Evolutionary conservation across 164 flowering plant genomes (phyloP), one percentile per base, ranked within the genome.

Genomic region (Stephania yunnanensis): DNA sequence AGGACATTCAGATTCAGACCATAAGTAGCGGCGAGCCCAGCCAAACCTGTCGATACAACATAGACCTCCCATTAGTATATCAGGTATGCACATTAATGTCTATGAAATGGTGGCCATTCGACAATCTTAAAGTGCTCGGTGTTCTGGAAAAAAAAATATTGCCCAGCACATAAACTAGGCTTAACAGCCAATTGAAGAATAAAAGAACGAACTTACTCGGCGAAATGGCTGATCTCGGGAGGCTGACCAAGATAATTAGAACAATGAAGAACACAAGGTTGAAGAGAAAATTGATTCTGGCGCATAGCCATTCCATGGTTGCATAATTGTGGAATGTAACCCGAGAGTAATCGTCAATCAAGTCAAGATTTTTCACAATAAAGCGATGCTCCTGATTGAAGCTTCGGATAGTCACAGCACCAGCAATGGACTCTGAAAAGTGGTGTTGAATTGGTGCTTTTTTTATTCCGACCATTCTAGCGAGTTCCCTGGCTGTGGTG

Each of bases 301-400:
- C 83, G 52, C 87, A 87, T 4, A 93, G 87, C 98, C 98, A 93
- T 77, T 93, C 98, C 92, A 91, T 92, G 9, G 94, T 83, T 10
- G 89, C 89, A 25, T 78, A 78, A 75, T 89, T 90, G 84, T 90
- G 88, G 80, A 93, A 92, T n/a, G 82, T 78, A 25, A 89, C 74
- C 0, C 94, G 85, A 72, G 95, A 89, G 73, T 89, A 91, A 55
- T 89, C 88, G 82, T 93, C 92, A 22, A 89, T 78, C 64, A 92
- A 73, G 55, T 77, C 75, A 25, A 85, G 75, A 69, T 69, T 81
- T 75, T 76, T 89, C 48, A 11, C 73, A 20, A 80, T 68, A 78
- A 93, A 93, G 7, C 91, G 88, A 31, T 80, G 81, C 77, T 87
- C 92, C 71, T 89, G 94, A 71, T 82, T 83, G 85, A 93, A 90